These are phyloP conservation scores for Ceratocystis cacaofunesta DNA, from an alignment of 2,329 filamentous ascomycete species.

Conservation along the genomic window DNA sequence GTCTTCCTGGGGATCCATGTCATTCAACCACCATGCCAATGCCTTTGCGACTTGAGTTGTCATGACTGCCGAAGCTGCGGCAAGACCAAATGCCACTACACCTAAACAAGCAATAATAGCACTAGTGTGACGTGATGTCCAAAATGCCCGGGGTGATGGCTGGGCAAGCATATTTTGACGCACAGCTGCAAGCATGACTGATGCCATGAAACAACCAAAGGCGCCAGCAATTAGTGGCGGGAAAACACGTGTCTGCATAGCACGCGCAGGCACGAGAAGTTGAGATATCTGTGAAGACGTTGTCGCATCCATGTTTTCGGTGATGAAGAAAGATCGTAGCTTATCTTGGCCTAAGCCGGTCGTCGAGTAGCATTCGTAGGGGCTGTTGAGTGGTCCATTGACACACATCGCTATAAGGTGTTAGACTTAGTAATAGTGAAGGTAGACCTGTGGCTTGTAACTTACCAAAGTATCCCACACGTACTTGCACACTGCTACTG, in stretches of 20 bases:
- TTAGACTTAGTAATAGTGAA: not conserved
- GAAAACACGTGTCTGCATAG: constrained; percentile 16
- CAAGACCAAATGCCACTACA: constrained; percentile 14
- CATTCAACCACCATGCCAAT: constrained; percentile 15
- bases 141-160: constrained; percentile 9
- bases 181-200: constrained; percentile 12
- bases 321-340: constrained; percentile 14
- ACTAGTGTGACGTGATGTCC: constrained; percentile 13
- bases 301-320: constrained; percentile 10
- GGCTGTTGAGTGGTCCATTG: constrained; percentile 10
- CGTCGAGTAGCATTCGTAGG: constrained; percentile 15
- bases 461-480: constrained; percentile 16
- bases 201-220: constrained; percentile 15
- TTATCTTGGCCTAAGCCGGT: constrained; percentile 13
- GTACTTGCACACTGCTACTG: constrained; percentile 11
- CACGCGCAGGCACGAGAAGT: constrained; percentile 14
- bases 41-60: constrained; percentile 15
- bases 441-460: not conserved
- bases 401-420: constrained; percentile 13
- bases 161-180: constrained; percentile 16
- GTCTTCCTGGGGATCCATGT: constrained; percentile 3
- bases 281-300: constrained; percentile 6
- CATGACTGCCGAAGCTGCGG: constrained; percentile 14
- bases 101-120: constrained; percentile 12
- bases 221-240: constrained; percentile 14